Conservation (phyloP, 306 rosid genomes). For the cucumber (Cucumis sativus) region Cucumber_9930_V3 NC_026660.2:25344501-25345000, state of each 20-base stretch:
- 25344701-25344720: conserved; percentile 65
- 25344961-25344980: neutral
- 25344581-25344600: conserved; percentile 83
- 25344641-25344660: conserved; percentile 15
- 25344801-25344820: conserved; percentile 1
- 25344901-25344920: neutral
- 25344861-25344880: neutral
- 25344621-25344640: conserved; percentile 3
- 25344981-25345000: neutral
- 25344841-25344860: neutral
- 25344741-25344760: conserved; percentile 79
- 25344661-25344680: conserved; percentile 55
- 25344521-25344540: conserved; percentile 64
- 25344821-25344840: neutral
- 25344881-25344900: neutral
- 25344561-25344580: conserved; percentile 92
- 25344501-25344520: conserved; percentile 92
- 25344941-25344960: neutral
- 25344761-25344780: conserved; percentile 85
- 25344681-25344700: conserved; percentile 59
- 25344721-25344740: conserved; percentile 68
- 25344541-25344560: conserved; percentile 67
- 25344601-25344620: conserved; percentile 16
- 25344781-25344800: conserved; percentile 51
- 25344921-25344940: conserved; percentile 1